Evolutionary conservation across 257 asterid genomes (phyloP).

Genomic region (Coffea eugenioides): DNA sequence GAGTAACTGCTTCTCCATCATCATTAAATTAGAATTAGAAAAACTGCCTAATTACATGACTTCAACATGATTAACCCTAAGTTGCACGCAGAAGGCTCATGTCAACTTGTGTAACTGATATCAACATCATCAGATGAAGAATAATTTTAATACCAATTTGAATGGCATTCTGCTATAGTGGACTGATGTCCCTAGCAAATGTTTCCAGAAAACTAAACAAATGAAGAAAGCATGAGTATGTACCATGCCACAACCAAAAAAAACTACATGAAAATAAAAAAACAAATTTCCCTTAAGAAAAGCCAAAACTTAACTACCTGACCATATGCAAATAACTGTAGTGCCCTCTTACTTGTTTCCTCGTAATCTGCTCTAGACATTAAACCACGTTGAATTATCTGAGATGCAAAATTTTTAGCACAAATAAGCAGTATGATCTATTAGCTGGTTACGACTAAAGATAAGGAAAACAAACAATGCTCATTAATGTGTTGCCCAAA

Average conservation of each 20-base stretch:
- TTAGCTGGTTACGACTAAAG: neutral
- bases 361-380: slow-evolving; percentile 77
- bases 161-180: neutral
- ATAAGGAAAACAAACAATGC: neutral
- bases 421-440: slow-evolving; percentile 3
- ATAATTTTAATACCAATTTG: neutral
- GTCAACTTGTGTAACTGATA: neutral
- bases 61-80: neutral
- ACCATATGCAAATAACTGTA: slow-evolving; percentile 75
- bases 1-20: neutral
- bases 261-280: neutral
- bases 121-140: neutral
- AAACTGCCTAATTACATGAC: neutral
- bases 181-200: neutral
- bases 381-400: slow-evolving; percentile 73
- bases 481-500: neutral
- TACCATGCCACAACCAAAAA: neutral
- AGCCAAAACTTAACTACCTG: slow-evolving; percentile 47
- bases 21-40: neutral
- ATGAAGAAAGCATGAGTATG: neutral
- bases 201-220: neutral
- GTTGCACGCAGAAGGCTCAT: neutral
- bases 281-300: too few relatives aligned
- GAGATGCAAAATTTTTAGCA: slow-evolving; percentile 29
- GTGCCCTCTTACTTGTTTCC: slow-evolving; percentile 76